Conservation (phyloP, 2,329 filamentous ascomycete genomes). For the Furcasterigmium sp. region DNA sequence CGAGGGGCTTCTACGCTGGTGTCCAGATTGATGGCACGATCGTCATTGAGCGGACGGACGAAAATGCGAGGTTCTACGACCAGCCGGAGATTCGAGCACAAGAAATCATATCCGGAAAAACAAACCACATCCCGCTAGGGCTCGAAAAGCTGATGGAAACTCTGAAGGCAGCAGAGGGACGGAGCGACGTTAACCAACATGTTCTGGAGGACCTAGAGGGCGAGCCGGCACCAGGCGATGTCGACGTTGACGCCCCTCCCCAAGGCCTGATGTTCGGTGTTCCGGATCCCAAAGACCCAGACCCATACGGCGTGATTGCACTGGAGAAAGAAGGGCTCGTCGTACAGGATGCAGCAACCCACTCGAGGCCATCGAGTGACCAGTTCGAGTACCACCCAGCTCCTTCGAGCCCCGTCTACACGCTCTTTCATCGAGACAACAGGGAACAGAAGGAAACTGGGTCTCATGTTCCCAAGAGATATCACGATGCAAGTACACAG, state of each 20-base stretch:
- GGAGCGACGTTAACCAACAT: constrained; percentile 22
- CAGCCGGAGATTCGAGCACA: constrained; percentile 37
- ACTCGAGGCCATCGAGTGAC: constrained; percentile 25
- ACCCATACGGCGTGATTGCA: constrained; percentile 30
- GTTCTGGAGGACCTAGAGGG: constrained; percentile 27
- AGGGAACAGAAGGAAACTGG: too few species aligned
- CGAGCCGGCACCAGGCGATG: constrained; percentile 28
- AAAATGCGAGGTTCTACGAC: constrained; percentile 81
- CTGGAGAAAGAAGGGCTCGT: constrained; percentile 29
- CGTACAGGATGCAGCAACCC: constrained; percentile 28
- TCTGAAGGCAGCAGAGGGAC: constrained; percentile 25
- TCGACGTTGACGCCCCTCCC: constrained; percentile 21
- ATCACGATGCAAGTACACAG: too few species aligned
- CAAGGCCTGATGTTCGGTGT: constrained; percentile 26
- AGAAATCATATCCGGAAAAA: constrained; percentile 39
- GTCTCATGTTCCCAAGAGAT: too few species aligned
- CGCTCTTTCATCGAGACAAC: too few species aligned
- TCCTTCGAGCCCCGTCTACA: constrained; percentile 24
- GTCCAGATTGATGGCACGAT: constrained; percentile 82
- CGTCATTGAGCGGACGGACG: constrained; percentile 75
- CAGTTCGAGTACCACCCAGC: constrained; percentile 30
- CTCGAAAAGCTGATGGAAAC: constrained; percentile 26
- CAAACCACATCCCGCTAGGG: constrained; percentile 23
- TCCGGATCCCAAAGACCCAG: constrained; percentile 29
- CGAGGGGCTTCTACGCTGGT: constrained; percentile 78